A percentile compares a stretch with the other conserved stretches of the same genome.
These are phyloP conservation scores for Rhodotorula toruloides DNA, from an alignment of 768 basidiomycete genomes.

Conservation along the genomic window DNA sequence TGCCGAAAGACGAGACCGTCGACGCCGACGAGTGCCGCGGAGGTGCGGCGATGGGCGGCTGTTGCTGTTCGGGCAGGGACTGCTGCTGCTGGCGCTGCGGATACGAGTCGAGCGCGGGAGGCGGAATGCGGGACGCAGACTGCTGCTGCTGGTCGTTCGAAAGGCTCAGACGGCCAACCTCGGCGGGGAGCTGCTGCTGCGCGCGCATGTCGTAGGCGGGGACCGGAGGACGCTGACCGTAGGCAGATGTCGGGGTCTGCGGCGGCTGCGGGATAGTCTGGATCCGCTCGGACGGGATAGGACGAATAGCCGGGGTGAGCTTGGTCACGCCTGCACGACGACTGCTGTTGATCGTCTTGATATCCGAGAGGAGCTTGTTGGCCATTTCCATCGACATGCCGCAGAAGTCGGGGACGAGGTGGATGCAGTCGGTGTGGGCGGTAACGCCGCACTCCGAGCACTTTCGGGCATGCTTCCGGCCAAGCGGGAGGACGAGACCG, in stretches of 20 bases:
- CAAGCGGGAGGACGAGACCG: conserved; percentile 87
- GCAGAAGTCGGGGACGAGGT: conserved; percentile 97
- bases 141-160: background rate
- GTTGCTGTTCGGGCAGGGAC: background rate
- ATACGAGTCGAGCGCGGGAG: conserved; percentile 18
- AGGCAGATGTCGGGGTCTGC: conserved; percentile 11
- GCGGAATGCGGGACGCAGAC: background rate
- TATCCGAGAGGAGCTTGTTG: conserved; percentile 80
- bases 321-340: conserved; percentile 31
- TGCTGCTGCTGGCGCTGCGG: conserved; percentile 32
- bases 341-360: conserved; percentile 59
- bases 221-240: conserved; percentile 3
- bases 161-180: conserved; percentile 34
- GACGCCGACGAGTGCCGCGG: conserved; percentile 35
- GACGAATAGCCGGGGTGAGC: no score
- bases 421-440: conserved; percentile 79
- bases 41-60: conserved; percentile 21
- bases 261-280: conserved; percentile 13
- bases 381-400: conserved; percentile 99
- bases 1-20: conserved; percentile 25
- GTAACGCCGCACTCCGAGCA: conserved; percentile 96
- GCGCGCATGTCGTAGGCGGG: conserved; percentile 12
- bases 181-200: conserved; percentile 32
- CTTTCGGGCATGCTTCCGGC: conserved; percentile 90
- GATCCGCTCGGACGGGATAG: background rate